Evolutionary conservation across 495 filamentous ascomycete genomes (phyloP), one percentile per base, ranked within the genome.

Genomic region (Astrothelium subdiscretum): DNA sequence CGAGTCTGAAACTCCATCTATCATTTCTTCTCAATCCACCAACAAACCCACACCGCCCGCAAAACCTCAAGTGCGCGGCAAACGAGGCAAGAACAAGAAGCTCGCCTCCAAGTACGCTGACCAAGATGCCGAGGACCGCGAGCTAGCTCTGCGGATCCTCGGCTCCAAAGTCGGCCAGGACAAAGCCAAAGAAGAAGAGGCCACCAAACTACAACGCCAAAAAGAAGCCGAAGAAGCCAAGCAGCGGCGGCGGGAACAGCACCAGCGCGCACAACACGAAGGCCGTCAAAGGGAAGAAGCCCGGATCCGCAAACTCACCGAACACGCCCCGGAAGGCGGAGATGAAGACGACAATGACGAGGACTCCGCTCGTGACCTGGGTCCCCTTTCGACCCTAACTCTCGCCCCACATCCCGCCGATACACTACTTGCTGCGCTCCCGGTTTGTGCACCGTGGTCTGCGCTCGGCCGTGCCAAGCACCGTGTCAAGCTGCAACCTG

Each of bases 41-140:
- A 26, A 20, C 24, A 26, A 54, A 29, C 29, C 43, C 31, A 66
- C 63, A 44, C 64, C 61, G 60, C 71, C 62, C 58, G 66, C 66
- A 64, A 62, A 70, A 72, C 35, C 73, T 73, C 32, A 84, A 10
- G 67, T 87, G 42, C 89, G 92, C 29, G 94, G 91, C 40, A 92
- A 95, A 73, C 85, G 82, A 61, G 81, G 78, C 51, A 98, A 96
- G 70, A 83, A 84, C 52, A 96, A 94, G 77, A 96, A 95, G 69
- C 83, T 88, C 0, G 90, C 90, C 29, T 75, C 81, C 54, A 97
- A 97, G 75, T 98, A 98, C 73, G 91, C 90, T 32, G 80, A 95
- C 68, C 94, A 98, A 79, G 91, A 96, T 68, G 91, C 95, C 20
- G 91, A 94, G 69, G 94, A 98, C 65, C 88, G 91, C 43, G 83